Evolutionary conservation across 2,329 filamentous ascomycete genomes (phyloP).

Genomic region (Exophiala spinifera): DNA sequence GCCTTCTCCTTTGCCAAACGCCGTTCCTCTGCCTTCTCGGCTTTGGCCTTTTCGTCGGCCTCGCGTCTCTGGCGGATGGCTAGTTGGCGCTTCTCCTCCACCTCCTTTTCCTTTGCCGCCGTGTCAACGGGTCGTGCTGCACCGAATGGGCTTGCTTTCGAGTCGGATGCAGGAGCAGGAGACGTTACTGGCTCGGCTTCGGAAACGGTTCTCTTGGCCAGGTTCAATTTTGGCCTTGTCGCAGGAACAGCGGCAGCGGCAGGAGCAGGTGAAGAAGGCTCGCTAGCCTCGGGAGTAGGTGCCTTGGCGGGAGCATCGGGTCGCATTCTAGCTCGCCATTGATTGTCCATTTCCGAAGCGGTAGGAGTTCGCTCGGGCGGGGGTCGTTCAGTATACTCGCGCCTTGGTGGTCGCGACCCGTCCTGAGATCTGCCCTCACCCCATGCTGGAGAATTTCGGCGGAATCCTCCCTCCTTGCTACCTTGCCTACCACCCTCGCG

Average conservation of each 20-base stretch:
- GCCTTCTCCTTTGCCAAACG: slow-evolving; percentile 65
- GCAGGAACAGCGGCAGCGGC: slow-evolving; percentile 55
- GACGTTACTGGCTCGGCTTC: slow-evolving; percentile 58
- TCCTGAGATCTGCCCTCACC: slow-evolving; percentile 66
- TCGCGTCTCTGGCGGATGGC: slow-evolving; percentile 79
- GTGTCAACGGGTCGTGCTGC: slow-evolving; percentile 93
- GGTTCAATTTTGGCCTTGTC: slow-evolving; percentile 76
- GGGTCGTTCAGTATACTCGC: slow-evolving; percentile 70
- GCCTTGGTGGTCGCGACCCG: slow-evolving; percentile 73
- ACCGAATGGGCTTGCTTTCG: slow-evolving; percentile 90
- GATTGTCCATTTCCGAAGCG: slow-evolving; percentile 86
- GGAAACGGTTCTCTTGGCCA: slow-evolving; percentile 86
- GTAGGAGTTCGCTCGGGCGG: slow-evolving; percentile 69
- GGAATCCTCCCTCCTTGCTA: slow-evolving; percentile 60
- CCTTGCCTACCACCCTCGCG: slow-evolving; percentile 59
- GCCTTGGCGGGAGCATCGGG: slow-evolving; percentile 68
- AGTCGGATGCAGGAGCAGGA: slow-evolving; percentile 53
- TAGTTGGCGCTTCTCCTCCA: slow-evolving; percentile 81
- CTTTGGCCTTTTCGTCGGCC: slow-evolving; percentile 79
- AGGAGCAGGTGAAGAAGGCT: slow-evolving; percentile 71
- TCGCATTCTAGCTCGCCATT: slow-evolving; percentile 89
- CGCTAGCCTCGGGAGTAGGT: slow-evolving; percentile 66
- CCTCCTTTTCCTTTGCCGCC: slow-evolving; percentile 78
- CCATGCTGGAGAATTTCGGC: slow-evolving; percentile 72
- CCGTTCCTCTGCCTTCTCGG: slow-evolving; percentile 63